Percentiles rank a stretch among this genome's conserved stretches.
These are phyloP conservation scores for Pharnaceum exiguum DNA, from an alignment of 148 eudicot species.

Conservation along the genomic window DNA sequence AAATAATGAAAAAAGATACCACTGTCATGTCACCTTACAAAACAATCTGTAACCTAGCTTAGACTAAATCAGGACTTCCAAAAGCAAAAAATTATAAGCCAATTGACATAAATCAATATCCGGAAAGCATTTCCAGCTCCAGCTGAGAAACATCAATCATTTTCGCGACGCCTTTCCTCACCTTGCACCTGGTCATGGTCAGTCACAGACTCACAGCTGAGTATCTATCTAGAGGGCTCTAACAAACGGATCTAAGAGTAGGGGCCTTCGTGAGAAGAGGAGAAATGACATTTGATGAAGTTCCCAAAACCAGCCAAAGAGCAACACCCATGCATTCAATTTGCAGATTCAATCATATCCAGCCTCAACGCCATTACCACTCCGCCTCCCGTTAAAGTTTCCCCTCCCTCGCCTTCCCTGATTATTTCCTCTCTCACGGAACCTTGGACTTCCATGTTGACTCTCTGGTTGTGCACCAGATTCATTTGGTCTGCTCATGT, in stretches of 20 bases:
- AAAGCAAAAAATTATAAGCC: slow-evolving; percentile 12
- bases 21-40: slow-evolving; percentile 3
- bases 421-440: slow-evolving; percentile 56
- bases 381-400: slow-evolving; percentile 21
- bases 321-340: neutral
- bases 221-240: neutral
- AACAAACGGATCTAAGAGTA: neutral
- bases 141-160: slow-evolving; percentile 16
- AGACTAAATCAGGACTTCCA: slow-evolving; percentile 4
- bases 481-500: slow-evolving; percentile 35
- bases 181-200: slow-evolving; percentile 1
- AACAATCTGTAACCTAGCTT: slow-evolving; percentile 18
- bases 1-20: slow-evolving; percentile 17
- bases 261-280: slow-evolving; percentile 7
- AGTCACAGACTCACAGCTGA: slow-evolving; percentile 7
- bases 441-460: slow-evolving; percentile 37
- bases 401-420: slow-evolving; percentile 54
- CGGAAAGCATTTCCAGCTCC: slow-evolving; percentile 11
- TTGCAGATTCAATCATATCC: slow-evolving; percentile 7
- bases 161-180: slow-evolving; percentile 1
- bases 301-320: neutral
- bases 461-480: slow-evolving; percentile 38
- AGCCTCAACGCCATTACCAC: slow-evolving; percentile 2
- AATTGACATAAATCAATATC: neutral
- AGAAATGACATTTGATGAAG: slow-evolving; percentile 12